Evolutionary conservation across 202 grass and related monocot genomes (phyloP).

Genomic region (Schoenoplectus tabernaemontani): DNA sequence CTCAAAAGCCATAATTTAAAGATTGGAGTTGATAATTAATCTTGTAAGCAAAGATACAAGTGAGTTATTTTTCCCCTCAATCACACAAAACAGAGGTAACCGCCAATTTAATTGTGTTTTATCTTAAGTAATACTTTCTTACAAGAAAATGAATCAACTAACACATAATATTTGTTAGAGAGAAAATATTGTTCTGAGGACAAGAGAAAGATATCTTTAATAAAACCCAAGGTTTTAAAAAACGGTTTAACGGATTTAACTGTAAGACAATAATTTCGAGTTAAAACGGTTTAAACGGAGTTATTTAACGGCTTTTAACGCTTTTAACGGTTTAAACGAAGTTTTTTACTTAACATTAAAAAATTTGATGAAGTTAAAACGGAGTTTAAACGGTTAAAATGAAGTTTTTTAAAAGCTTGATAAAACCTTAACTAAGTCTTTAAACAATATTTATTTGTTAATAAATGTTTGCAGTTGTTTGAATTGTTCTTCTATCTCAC

Average conservation of each 20-base stretch:
- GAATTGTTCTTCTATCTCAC: conserved; percentile 16
- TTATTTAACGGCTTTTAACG: too few species aligned
- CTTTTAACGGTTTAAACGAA: too few species aligned
- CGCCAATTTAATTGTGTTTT: conserved; percentile 8
- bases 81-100: not conserved
- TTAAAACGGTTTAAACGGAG: too few species aligned
- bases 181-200: not conserved
- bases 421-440: conserved; percentile 12
- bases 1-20: not conserved
- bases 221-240: too few species aligned
- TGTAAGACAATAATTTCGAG: too few species aligned
- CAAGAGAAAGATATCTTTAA: not conserved
- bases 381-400: too few species aligned
- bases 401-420: too few species aligned
- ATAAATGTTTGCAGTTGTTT: not conserved
- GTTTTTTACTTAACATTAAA: too few species aligned
- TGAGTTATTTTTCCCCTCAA: not conserved
- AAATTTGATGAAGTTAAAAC: too few species aligned
- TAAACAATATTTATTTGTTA: not conserved
- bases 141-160: conserved; percentile 16
- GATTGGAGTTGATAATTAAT: not conserved
- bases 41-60: not conserved
- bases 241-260: too few species aligned
- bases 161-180: not conserved
- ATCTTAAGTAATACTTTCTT: not conserved